phyloP scores from a whole-genome alignment of 1,139 yeast genomes.

The Kodamaea sp. region DNA sequence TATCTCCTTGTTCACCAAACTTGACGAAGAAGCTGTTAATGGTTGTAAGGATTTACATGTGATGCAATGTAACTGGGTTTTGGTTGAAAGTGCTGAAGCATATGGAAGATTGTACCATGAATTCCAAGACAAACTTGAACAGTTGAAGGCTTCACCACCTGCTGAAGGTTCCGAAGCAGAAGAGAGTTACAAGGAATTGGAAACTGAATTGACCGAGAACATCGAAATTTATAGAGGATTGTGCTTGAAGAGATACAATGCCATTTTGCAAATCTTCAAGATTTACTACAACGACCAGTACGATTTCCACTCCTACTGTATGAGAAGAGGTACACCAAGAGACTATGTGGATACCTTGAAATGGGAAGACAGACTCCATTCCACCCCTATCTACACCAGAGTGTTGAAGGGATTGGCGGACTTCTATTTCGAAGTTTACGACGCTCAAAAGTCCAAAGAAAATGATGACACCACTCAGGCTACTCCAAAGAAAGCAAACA shows the following conservation, averaged over 20 bases:
- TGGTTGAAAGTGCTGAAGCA: constrained; percentile 84
- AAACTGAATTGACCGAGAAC: constrained; percentile 36
- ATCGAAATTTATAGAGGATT: constrained; percentile 59
- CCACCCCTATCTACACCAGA: constrained; percentile 69
- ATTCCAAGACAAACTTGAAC: constrained; percentile 18
- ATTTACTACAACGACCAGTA: constrained; percentile 81
- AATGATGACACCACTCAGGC: constrained; percentile 20
- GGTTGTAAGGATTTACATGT: constrained; percentile 86
- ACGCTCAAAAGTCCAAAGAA: constrained; percentile 19
- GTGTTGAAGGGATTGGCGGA: constrained; percentile 67
- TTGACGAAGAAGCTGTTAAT: constrained; percentile 69
- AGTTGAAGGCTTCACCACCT: constrained; percentile 14
- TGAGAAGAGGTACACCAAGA: constrained; percentile 88
- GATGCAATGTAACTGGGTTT: constrained; percentile 92
- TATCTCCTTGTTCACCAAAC: constrained; percentile 80
- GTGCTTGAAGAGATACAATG: constrained; percentile 75
- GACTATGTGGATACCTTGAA: constrained; percentile 71
- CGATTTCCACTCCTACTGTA: constrained; percentile 92
- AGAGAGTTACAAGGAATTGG: constrained; percentile 25
- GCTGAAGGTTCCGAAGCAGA: constrained; percentile 19
- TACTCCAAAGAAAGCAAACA: constrained; percentile 23
- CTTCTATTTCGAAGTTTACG: constrained; percentile 53
- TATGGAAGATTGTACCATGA: constrained; percentile 45
- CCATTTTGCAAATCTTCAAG: constrained; percentile 66
- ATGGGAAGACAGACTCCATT: constrained; percentile 79